Base-by-base conservation (phyloP, 2,329 filamentous ascomycete genomes). In the Ophiostoma populinum region DNA sequence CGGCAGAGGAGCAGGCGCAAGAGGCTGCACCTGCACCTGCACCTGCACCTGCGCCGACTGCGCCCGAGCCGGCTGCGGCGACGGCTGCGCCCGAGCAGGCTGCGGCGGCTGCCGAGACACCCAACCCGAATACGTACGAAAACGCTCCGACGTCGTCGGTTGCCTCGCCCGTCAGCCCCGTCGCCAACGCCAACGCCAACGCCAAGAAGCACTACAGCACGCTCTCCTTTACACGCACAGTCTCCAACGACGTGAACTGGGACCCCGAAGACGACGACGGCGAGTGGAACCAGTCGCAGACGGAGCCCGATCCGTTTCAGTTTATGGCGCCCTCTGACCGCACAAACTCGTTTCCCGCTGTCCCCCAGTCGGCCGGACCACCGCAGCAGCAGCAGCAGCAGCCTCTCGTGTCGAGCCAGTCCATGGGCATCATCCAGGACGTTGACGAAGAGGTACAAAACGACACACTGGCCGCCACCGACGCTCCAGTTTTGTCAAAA, bases 171-270 rank as follows among this genome's bases (percentile, higher is more conserved):
- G 28, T 28, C 15, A 28, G 25, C 9, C 29, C 32, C 6, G 21
- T 24, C 11, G 18, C 20, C 13, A 32, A 30, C 24, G 34, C 35
- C 21, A 25, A 35, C 12, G 40, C 40, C 13, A 25, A 35, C 12
- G 40, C 40, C 13, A 37, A 61, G 18, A 70, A 71, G 43, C 71
- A 75, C 48, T 51, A 62, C 8, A 76, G 70, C 50, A 70, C 63
- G 32, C 62, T 66, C 49, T 77, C 73, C 0, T 77, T 77, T 51
- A 61, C 70, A 9, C 64, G 72, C 24, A 77, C 73, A 2, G 70
- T 75, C 10, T 67, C 71, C 9, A 65, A 75, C 38, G 70, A 75
- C 35, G 55, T 74, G 17, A 72, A 58, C 49, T 74, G 69, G 54
- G 61, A 59, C 37, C 62, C 63, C 28, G 67, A 70, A 25, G 70